phyloP scores from a whole-genome alignment of 1,139 yeast species.

The Geotrichum bryndzae region DNA sequence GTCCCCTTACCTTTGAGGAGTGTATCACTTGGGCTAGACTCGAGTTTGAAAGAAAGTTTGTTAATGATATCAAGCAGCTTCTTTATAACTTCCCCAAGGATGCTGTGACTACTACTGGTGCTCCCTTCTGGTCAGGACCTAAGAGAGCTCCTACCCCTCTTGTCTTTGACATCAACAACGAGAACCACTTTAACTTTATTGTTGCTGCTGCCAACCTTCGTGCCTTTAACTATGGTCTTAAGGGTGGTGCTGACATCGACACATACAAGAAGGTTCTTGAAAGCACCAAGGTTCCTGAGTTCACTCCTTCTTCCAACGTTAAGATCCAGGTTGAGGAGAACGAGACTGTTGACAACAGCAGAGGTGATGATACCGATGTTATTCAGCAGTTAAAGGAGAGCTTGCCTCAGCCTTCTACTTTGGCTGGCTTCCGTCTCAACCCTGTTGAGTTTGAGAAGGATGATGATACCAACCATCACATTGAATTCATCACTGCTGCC shows the following conservation, averaged over 20 bases:
- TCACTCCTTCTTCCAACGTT: constrained; percentile 68
- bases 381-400: constrained; percentile 54
- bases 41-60: constrained; percentile 79
- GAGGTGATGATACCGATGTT: constrained; percentile 29
- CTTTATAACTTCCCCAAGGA: constrained; percentile 91
- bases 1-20: constrained; percentile 88
- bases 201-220: constrained; percentile 87
- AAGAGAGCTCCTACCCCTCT: constrained; percentile 92
- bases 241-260: constrained; percentile 42
- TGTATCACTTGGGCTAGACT: constrained; percentile 93
- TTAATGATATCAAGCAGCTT: constrained; percentile 81
- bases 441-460: constrained; percentile 97
- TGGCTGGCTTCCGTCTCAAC: constrained; percentile 78
- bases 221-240: constrained; percentile 83
- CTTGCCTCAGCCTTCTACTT: constrained; percentile 80
- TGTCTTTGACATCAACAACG: constrained; percentile 64
- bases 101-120: constrained; percentile 84
- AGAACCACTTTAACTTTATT: constrained; percentile 74
- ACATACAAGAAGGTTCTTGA: constrained; percentile 46
- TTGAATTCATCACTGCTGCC: constrained; percentile 94
- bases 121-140: constrained; percentile 97
- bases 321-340: constrained; percentile 83
- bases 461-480: constrained; percentile 93
- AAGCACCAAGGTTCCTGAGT: constrained; percentile 54
- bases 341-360: constrained; percentile 54